These are phyloP conservation scores for Mariannaea elegans DNA, from an alignment of 2,329 filamentous ascomycete genomes.

Conservation along the genomic window DNA sequence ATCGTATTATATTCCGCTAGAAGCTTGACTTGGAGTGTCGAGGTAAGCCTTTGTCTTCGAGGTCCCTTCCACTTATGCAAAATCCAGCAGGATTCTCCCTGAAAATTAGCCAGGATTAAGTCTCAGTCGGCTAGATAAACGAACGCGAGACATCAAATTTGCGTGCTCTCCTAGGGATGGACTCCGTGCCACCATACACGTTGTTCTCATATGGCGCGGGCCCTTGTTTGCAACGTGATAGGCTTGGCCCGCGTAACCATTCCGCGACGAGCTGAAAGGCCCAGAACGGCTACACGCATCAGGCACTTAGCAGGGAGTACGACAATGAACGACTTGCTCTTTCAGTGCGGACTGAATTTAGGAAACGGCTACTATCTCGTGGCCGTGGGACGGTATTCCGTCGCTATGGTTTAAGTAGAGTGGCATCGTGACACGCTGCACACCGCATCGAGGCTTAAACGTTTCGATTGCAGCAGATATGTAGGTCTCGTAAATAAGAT, in stretches of 20 bases:
- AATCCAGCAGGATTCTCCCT: too few relatives aligned
- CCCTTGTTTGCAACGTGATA: conserved; percentile 16
- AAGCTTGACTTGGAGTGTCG: neutral
- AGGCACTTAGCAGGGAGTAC: neutral
- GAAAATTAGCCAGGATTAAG: too few relatives aligned
- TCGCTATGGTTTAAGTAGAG: conserved; percentile 1
- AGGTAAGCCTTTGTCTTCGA: too few relatives aligned
- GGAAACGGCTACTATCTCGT: conserved; percentile 3
- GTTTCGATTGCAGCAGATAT: neutral
- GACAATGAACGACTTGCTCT: too few relatives aligned
- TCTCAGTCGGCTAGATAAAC: neutral
- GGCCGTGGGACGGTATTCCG: conserved; percentile 14
- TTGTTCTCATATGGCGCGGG: neutral
- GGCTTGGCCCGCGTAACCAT: conserved; percentile 17
- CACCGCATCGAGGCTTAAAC: neutral
- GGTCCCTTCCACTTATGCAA: too few relatives aligned
- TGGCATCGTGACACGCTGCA: neutral
- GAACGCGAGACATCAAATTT: neutral
- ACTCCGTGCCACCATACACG: conserved; percentile 1
- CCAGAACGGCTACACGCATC: conserved; percentile 16
- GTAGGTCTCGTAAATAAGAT: neutral
- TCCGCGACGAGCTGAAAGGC: conserved; percentile 13
- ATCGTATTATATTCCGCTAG: conserved; percentile 12
- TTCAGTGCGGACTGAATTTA: too few relatives aligned
- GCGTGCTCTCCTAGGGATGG: neutral